A percentile compares a stretch with the other conserved stretches of the same genome.
Evolutionary conservation across 1,284 basidiomycete species (phyloP).

Genomic region (Coriolopsis trogii): DNA sequence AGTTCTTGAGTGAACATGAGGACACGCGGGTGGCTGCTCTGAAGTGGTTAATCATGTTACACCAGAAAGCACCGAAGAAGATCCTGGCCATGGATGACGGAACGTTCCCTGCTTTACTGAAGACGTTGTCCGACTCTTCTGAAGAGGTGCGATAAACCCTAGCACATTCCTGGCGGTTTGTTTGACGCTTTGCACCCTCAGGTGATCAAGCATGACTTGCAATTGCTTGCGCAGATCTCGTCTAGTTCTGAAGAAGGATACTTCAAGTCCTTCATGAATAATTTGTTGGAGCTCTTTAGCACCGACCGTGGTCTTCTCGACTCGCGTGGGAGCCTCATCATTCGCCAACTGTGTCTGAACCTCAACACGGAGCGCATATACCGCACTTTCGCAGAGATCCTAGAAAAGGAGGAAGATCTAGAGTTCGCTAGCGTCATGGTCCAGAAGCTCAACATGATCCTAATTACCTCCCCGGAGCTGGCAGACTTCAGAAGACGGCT

Average conservation of each 20-base stretch:
- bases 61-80: conserved; percentile 97
- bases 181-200: too few relatives aligned
- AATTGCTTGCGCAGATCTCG: conserved; percentile 95
- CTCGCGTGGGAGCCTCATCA: conserved; percentile 93
- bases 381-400: conserved; percentile 92
- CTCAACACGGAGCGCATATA: conserved; percentile 97
- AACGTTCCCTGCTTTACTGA: conserved; percentile 93
- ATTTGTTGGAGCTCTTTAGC: conserved; percentile 92
- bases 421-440: conserved; percentile 98
- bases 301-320: conserved; percentile 93
- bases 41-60: conserved; percentile 98
- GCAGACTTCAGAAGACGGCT: conserved; percentile 91
- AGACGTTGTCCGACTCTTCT: conserved; percentile 95
- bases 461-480: conserved; percentile 96
- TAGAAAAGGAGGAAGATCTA: conserved; percentile 98
- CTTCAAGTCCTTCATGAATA: conserved; percentile 95
- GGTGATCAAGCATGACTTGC: conserved; percentile 96
- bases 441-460: conserved; percentile 95
- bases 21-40: conserved; percentile 95
- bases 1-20: conserved; percentile 95
- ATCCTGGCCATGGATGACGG: conserved; percentile 96
- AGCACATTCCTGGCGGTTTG: not conserved
- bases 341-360: conserved; percentile 92
- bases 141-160: conserved; percentile 70
- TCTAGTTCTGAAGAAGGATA: conserved; percentile 94